These are phyloP conservation scores for Wickerhamiella australiensis DNA, from an alignment of 805 yeast species.

Conservation along the genomic window DNA sequence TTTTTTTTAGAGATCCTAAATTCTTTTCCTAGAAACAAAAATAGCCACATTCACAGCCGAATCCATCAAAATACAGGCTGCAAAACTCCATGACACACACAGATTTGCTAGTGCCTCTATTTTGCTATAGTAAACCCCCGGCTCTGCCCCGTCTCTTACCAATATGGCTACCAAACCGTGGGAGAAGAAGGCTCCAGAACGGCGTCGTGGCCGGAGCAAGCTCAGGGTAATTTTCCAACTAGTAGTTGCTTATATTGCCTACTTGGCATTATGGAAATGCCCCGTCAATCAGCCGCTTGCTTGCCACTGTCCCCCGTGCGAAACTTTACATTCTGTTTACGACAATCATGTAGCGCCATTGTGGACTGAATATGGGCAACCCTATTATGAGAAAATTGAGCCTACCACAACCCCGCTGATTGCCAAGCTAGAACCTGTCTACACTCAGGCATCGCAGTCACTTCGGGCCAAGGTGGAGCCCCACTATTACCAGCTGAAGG, in stretches of 20 bases:
- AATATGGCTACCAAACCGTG: conserved; percentile 7
- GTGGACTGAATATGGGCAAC: conserved; percentile 7
- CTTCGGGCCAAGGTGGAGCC: not conserved
- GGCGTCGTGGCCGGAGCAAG: conserved; percentile 1
- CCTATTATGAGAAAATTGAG: conserved; percentile 4
- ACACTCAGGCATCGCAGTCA: not conserved
- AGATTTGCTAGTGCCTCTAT: no score
- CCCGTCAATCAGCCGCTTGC: conserved; percentile 9
- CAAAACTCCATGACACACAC: no score
- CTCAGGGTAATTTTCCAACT: not conserved
- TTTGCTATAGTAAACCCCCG: not conserved
- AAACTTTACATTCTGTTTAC: not conserved
- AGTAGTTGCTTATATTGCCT: conserved; percentile 7
- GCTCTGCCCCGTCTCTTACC: not conserved
- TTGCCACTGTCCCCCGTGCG: conserved; percentile 9
- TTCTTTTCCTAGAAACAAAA: no score
- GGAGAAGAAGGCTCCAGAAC: conserved; percentile 1
- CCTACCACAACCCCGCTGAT: not conserved
- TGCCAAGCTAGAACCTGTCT: not conserved
- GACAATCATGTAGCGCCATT: conserved; percentile 7
- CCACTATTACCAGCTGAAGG: not conserved
- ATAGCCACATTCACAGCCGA: no score
- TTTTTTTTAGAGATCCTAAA: no score
- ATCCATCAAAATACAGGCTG: no score
- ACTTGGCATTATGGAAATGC: conserved; percentile 13